Percentiles rank a stretch among this genome's conserved stretches.
phyloP scores from a whole-genome alignment of 1,139 yeast genomes.

The Blastobotrys persicus region DNA sequence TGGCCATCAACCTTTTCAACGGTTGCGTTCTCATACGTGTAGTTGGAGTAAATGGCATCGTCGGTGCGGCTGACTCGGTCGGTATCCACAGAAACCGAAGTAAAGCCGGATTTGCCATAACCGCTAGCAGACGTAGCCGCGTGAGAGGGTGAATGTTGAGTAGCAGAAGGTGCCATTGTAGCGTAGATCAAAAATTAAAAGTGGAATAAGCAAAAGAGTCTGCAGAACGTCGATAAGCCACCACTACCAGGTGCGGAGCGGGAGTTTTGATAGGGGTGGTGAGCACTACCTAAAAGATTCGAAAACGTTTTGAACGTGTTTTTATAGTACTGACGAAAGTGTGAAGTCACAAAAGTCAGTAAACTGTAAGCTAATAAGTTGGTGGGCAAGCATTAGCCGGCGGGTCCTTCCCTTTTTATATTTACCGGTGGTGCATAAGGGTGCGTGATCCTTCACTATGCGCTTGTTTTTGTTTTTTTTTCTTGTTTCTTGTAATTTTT shows the following conservation, averaged over 20 bases:
- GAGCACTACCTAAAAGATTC: conserved; percentile 34
- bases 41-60: conserved; percentile 62
- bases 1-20: conserved; percentile 58
- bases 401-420: background rate
- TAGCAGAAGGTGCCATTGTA: conserved; percentile 39
- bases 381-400: background rate
- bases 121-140: conserved; percentile 35
- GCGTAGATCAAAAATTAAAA: conserved; percentile 15
- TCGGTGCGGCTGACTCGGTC: conserved; percentile 60
- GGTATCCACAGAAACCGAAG: conserved; percentile 55
- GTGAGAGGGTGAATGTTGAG: conserved; percentile 30
- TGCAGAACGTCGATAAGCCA: conserved; percentile 29
- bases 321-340: background rate
- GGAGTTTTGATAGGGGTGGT: conserved; percentile 39
- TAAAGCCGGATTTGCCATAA: conserved; percentile 39
- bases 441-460: no score
- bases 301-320: conserved; percentile 32
- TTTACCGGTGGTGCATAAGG: background rate
- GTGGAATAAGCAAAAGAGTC: conserved; percentile 10
- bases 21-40: conserved; percentile 65
- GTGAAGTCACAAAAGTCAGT: background rate
- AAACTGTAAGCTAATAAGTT: background rate
- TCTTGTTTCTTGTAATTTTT: no score
- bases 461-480: no score
- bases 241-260: conserved; percentile 39